These are phyloP conservation scores for Aphanomyces cochlioides DNA, from an alignment of 352 stramenopile species.

Conservation along the genomic window DNA sequence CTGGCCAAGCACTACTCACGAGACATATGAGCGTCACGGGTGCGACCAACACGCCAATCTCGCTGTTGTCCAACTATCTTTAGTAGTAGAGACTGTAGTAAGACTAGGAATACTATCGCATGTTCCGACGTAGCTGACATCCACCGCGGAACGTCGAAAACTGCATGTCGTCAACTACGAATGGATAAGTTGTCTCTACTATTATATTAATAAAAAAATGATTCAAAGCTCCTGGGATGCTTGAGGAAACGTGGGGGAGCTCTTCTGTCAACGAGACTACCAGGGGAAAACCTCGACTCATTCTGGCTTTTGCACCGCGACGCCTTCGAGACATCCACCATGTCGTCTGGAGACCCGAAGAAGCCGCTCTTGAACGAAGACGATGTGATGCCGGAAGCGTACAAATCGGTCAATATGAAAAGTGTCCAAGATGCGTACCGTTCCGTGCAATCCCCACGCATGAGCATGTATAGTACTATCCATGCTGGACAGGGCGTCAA, in stretches of 20 bases:
- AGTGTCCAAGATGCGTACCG: conserved; percentile 72
- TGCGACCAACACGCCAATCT: no score
- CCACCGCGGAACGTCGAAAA: background rate
- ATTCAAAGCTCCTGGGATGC: background rate
- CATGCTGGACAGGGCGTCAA: conserved; percentile 57
- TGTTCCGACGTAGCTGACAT: background rate
- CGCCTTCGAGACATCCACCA: no score
- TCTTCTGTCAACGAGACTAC: no score
- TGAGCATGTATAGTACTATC: conserved; percentile 52
- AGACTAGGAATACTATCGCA: background rate
- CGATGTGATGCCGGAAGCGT: conserved; percentile 53
- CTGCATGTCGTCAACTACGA: background rate
- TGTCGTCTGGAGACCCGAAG: conserved; percentile 7
- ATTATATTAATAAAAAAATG: no score
- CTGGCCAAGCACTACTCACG: no score
- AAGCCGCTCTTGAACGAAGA: conserved; percentile 32
- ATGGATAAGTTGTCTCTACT: background rate
- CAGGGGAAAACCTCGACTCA: no score
- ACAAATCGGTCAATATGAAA: conserved; percentile 67
- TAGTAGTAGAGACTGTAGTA: no score
- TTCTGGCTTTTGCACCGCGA: no score
- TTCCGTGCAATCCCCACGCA: conserved; percentile 46
- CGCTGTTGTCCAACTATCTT: no score
- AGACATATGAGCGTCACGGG: no score
- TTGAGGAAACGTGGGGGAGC: background rate